Percentiles rank a stretch among this genome's conserved stretches.
Conservation (phyloP, 495 filamentous ascomycete species). For the Hypoxylon subgilvum region DNA sequence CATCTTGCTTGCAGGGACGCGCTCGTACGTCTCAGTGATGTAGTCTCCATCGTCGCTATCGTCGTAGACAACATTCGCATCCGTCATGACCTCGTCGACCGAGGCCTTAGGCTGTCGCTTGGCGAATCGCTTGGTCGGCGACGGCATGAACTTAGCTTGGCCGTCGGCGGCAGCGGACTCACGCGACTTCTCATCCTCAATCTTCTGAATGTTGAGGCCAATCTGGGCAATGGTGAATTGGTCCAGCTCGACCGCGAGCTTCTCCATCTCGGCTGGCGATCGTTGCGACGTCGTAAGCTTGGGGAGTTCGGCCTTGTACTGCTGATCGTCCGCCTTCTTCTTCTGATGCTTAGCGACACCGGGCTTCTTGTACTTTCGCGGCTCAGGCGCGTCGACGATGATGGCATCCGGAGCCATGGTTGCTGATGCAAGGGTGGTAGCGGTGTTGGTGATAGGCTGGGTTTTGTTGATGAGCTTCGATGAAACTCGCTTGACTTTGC, state of each 20-base stretch:
- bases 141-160: conserved; percentile 50
- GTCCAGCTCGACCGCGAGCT: conserved; percentile 57
- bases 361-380: conserved; percentile 39
- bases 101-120: conserved; percentile 54
- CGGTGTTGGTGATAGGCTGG: conserved; percentile 18
- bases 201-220: conserved; percentile 47
- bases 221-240: conserved; percentile 58
- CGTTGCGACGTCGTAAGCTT: conserved; percentile 50
- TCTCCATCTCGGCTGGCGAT: conserved; percentile 50
- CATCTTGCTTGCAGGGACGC: conserved; percentile 55
- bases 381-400: conserved; percentile 29
- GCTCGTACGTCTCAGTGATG: conserved; percentile 60
- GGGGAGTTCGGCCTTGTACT: conserved; percentile 46
- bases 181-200: conserved; percentile 41
- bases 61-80: conserved; percentile 40
- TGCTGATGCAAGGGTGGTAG: not conserved
- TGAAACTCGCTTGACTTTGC: conserved; percentile 45
- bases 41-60: conserved; percentile 57
- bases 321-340: conserved; percentile 18
- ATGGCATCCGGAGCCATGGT: conserved; percentile 19
- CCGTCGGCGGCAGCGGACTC: conserved; percentile 10
- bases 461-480: conserved; percentile 28
- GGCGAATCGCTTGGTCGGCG: conserved; percentile 52
- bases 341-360: conserved; percentile 33
- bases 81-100: conserved; percentile 37